These are phyloP conservation scores for Elaeis guineensis DNA, from an alignment of 176 grass and related monocot genomes.

Conservation along the genomic window DNA sequence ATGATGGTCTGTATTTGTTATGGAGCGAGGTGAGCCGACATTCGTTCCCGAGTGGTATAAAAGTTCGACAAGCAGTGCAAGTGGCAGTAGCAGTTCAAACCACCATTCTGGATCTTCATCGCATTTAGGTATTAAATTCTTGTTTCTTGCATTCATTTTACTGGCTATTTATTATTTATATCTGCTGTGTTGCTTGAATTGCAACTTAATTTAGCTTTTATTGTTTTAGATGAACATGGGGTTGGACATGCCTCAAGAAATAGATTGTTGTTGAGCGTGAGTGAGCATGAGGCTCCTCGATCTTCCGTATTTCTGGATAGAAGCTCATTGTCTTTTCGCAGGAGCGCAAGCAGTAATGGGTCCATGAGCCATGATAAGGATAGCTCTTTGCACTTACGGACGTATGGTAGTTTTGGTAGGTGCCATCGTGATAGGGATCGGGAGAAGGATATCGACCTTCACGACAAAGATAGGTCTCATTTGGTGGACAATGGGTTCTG, in stretches of 20 bases:
- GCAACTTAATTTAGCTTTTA: neutral
- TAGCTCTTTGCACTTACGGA: slow-evolving; percentile 37
- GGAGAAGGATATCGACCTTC: slow-evolving; percentile 39
- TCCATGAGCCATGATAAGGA: slow-evolving; percentile 26
- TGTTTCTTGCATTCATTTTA: slow-evolving; percentile 18
- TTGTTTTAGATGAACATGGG: slow-evolving; percentile 38
- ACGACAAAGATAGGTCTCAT: slow-evolving; percentile 37
- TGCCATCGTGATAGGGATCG: slow-evolving; percentile 36
- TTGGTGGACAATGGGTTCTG: slow-evolving; percentile 27
- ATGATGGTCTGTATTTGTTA: slow-evolving; percentile 40
- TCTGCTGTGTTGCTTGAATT: slow-evolving; percentile 15
- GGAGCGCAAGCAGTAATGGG: slow-evolving; percentile 36
- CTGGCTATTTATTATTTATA: neutral
- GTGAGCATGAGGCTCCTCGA: too few relatives aligned
- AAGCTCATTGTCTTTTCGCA: slow-evolving; percentile 28
- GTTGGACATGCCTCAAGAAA: slow-evolving; percentile 31
- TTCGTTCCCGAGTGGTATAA: slow-evolving; percentile 63
- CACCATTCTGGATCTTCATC: slow-evolving; percentile 27
- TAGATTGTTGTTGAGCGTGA: slow-evolving; percentile 15
- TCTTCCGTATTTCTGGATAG: slow-evolving; percentile 10
- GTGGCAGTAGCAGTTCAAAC: slow-evolving; percentile 15
- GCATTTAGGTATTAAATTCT: slow-evolving; percentile 29
- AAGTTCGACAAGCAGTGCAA: slow-evolving; percentile 9
- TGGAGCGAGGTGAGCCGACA: slow-evolving; percentile 39
- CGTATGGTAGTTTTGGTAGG: slow-evolving; percentile 53